Base-by-base conservation (phyloP, 2,329 filamentous ascomycete species). In the Colletotrichum destructivum region DNA sequence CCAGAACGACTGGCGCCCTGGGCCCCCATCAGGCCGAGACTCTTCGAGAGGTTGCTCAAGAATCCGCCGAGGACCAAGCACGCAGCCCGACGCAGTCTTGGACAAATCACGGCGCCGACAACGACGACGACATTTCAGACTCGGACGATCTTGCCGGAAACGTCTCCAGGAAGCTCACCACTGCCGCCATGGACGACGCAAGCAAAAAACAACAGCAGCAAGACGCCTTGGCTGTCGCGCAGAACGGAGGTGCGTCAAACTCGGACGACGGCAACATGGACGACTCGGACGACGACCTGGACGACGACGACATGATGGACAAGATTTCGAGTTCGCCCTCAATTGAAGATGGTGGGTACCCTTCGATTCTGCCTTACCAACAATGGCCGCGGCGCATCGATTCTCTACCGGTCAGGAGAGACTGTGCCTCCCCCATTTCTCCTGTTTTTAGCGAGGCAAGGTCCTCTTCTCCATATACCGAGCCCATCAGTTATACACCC, bases 271-370 rank as follows among this genome's bases (percentile, higher is more conserved):
- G 88, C 59, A 91, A 94, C 74, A 83, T 90, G 78, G 89, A 92
- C 76, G 89, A 90, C 75, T 90, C 90, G 60, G 91, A 92, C 77
- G 93, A 94, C 72, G 93, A 93, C 76, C 89, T 93, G 77, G 84
- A 95, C 81, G 95, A 97, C 79, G 88, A 98, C 83, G 96, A 98
- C 82, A 91, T 98, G 91, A 94, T 97, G 93, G 96, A 98, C 86
- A 96, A 96, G 83, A 98, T 99, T 76, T 98, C 96, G 78, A 98
- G 95, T 83, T 98, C 96, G 78, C 96, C 96, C 80, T 98, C 96
- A 77, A 99, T 99, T 83, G 95, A 97, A 87, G 96, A 98, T 92
- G 96, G 96, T 99, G 91, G 89, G 95, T 96, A 86, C 85, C 83
- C 82, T 84, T 80, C 79, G 62, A 75, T 77, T 76, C 72, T 76